phyloP scores from a whole-genome alignment of 768 basidiomycete species.

The Leccinum imitatum region DNA sequence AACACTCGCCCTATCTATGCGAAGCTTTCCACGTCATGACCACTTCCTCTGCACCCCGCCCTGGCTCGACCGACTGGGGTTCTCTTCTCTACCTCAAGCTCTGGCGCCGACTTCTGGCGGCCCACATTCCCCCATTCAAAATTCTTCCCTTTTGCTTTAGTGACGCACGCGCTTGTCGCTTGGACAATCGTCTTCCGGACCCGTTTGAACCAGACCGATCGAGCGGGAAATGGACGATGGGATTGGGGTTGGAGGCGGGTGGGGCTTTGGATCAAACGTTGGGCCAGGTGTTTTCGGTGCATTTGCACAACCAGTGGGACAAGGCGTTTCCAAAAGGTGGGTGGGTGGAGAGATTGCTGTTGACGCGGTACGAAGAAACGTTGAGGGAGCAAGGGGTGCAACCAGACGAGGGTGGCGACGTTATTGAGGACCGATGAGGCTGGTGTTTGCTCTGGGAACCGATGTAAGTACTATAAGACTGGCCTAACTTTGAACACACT shows the following conservation, averaged over 20 bases:
- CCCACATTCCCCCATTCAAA: constrained; percentile 78
- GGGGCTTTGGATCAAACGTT: constrained; percentile 64
- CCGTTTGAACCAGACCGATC: constrained; percentile 67
- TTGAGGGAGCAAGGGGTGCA: constrained; percentile 13
- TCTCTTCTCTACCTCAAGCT: constrained; percentile 88
- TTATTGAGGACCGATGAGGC: not conserved
- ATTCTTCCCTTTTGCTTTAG: constrained; percentile 95
- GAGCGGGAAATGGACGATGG: constrained; percentile 66
- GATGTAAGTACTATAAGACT: not conserved
- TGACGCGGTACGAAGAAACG: constrained; percentile 56
- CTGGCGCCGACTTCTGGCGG: constrained; percentile 78
- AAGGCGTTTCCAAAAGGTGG: constrained; percentile 80
- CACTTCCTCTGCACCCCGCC: constrained; percentile 65
- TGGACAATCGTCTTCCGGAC: constrained; percentile 91
- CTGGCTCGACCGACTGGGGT: constrained; percentile 92
- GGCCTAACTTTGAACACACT: not conserved
- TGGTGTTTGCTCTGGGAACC: not conserved
- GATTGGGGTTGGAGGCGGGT: constrained; percentile 56
- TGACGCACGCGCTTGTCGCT: constrained; percentile 86
- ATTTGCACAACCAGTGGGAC: constrained; percentile 96
- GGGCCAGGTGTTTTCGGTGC: constrained; percentile 78
- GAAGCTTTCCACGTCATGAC: constrained; percentile 94
- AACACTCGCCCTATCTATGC: constrained; percentile 93
- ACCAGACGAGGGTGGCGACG: not conserved
- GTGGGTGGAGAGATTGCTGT: constrained; percentile 82